Evolutionary conservation across 208 protist species (phyloP).

Genomic region (Leishmania gerbilli): DNA sequence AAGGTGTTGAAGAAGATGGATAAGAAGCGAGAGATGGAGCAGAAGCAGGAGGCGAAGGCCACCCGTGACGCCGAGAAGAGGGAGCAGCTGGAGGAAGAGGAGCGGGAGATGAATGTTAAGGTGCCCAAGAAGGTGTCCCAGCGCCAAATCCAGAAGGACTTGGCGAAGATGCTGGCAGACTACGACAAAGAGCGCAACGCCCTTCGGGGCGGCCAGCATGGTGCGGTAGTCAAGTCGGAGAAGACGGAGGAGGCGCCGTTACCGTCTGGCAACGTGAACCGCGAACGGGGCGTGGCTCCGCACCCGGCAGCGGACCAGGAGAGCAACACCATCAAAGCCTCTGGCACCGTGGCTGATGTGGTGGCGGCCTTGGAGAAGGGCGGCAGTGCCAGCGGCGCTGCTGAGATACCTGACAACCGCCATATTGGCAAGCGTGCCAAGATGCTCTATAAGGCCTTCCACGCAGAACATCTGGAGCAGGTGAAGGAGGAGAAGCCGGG

Average conservation of each 20-base stretch:
- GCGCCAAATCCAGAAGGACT: slow-evolving; percentile 83
- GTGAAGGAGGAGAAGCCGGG: slow-evolving; percentile 79
- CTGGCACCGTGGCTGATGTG: slow-evolving; percentile 48
- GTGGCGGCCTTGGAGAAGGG: slow-evolving; percentile 44
- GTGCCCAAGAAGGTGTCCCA: slow-evolving; percentile 74
- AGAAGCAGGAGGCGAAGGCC: slow-evolving; percentile 55
- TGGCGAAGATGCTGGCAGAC: slow-evolving; percentile 82
- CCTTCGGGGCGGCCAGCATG: slow-evolving; percentile 35
- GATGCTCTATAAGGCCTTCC: slow-evolving; percentile 86
- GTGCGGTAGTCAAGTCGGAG: slow-evolving; percentile 25
- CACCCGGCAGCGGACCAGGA: slow-evolving; percentile 13
- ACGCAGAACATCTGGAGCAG: slow-evolving; percentile 55
- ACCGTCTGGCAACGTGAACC: slow-evolving; percentile 59
- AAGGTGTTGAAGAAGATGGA: slow-evolving; percentile 60
- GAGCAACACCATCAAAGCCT: slow-evolving; percentile 36
- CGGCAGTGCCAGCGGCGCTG: neutral
- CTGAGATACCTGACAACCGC: slow-evolving; percentile 58
- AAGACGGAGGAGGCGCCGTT: slow-evolving; percentile 23
- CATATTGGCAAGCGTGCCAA: slow-evolving; percentile 86
- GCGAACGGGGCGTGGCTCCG: slow-evolving; percentile 23
- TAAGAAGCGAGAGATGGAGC: slow-evolving; percentile 68
- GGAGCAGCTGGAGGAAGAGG: slow-evolving; percentile 73
- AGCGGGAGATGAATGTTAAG: slow-evolving; percentile 60
- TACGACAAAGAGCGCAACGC: slow-evolving; percentile 75
- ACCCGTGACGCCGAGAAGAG: slow-evolving; percentile 65